Percentiles rank a stretch among this genome's conserved stretches.
Conservation (phyloP, 2,329 filamentous ascomycete genomes). For the Rugonectria rugulosa region DNA sequence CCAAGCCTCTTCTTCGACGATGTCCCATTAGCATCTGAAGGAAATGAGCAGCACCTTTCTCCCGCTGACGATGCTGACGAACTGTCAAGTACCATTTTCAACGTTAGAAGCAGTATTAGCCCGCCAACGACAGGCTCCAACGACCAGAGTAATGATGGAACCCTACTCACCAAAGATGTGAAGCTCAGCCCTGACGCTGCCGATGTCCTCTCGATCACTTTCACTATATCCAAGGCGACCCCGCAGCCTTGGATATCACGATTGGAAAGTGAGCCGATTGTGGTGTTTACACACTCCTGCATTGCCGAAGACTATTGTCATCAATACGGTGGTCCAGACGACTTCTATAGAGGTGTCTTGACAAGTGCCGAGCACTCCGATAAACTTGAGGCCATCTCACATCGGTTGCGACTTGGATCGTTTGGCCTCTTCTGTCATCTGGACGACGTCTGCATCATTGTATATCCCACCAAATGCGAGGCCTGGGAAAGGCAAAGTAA, state of each 20-base stretch:
- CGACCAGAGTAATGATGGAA: not conserved
- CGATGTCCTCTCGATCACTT: slow-evolving; percentile 21
- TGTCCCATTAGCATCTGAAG: not conserved
- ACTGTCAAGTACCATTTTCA: not conserved
- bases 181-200: slow-evolving; percentile 26
- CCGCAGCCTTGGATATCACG: slow-evolving; percentile 36
- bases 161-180: slow-evolving; percentile 19
- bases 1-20: slow-evolving; percentile 35
- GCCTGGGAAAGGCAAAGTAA: slow-evolving; percentile 41
- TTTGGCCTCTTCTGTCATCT: slow-evolving; percentile 46
- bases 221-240: slow-evolving; percentile 8
- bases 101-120: not conserved
- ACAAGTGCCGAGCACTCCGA: slow-evolving; percentile 16
- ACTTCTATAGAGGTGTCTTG: slow-evolving; percentile 34
- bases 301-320: slow-evolving; percentile 43
- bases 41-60: not conserved
- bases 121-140: not conserved
- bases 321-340: slow-evolving; percentile 19
- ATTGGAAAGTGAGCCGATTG: slow-evolving; percentile 33
- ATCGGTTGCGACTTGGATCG: slow-evolving; percentile 45
- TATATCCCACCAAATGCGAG: slow-evolving; percentile 48
- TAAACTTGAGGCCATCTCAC: slow-evolving; percentile 40
- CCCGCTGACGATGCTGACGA: not conserved
- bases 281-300: slow-evolving; percentile 48
- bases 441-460: slow-evolving; percentile 46